phyloP scores from a whole-genome alignment of 2,329 filamentous ascomycete genomes.

The Coniella lustricola region DNA sequence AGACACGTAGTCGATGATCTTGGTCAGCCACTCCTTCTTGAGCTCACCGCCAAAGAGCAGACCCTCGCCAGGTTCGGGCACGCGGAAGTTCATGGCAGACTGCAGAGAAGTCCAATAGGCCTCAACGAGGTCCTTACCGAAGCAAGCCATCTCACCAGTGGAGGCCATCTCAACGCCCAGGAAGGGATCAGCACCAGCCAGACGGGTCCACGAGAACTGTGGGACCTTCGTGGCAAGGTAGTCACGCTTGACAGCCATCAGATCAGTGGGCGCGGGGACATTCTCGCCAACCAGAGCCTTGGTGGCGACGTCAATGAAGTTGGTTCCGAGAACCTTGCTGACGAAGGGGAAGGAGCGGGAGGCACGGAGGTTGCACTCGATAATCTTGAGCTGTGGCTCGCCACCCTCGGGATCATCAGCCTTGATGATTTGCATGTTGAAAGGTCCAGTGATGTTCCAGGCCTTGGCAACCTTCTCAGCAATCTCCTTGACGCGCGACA shows the following conservation, averaged over 20 bases:
- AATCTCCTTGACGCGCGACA: constrained; percentile 89
- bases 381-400: constrained; percentile 79
- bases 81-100: constrained; percentile 98
- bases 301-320: constrained; percentile 95
- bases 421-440: constrained; percentile 99
- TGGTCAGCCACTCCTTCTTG: constrained; percentile 61
- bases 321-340: constrained; percentile 90
- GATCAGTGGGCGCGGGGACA: constrained; percentile 76
- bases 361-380: constrained; percentile 95
- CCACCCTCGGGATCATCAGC: constrained; percentile 69
- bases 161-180: constrained; percentile 96
- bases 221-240: constrained; percentile 97
- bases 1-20: constrained; percentile 77
- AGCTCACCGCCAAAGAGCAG: constrained; percentile 87
- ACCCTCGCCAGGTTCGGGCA: constrained; percentile 90
- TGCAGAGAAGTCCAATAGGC: constrained; percentile 97
- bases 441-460: constrained; percentile 94
- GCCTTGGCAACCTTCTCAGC: constrained; percentile 93
- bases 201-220: constrained; percentile 97
- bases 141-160: constrained; percentile 98
- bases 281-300: constrained; percentile 82
- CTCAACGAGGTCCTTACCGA: constrained; percentile 90
- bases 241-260: constrained; percentile 83
- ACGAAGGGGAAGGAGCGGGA: constrained; percentile 98
- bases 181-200: constrained; percentile 95